phyloP scores from a whole-genome alignment of 768 basidiomycete genomes.

The Suillus hirtellus region DNA sequence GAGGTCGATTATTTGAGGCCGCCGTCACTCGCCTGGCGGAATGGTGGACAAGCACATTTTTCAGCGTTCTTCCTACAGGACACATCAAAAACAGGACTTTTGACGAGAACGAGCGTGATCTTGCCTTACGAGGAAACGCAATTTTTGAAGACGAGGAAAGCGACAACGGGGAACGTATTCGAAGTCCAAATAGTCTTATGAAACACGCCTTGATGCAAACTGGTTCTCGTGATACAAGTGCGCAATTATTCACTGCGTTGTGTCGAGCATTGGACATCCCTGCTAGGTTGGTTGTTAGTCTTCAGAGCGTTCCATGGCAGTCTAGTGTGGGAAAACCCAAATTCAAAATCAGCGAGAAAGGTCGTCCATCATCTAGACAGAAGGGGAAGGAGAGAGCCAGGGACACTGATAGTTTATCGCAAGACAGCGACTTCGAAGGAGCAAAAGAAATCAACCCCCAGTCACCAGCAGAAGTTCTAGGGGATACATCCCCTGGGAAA shows the following conservation, averaged over 20 bases:
- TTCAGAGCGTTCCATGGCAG: constrained; percentile 94
- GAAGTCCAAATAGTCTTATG: constrained; percentile 85
- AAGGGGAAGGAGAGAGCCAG: constrained; percentile 11
- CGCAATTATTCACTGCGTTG: constrained; percentile 88
- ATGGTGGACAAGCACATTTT: constrained; percentile 85
- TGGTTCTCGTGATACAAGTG: constrained; percentile 84
- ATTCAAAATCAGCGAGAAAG: constrained; percentile 39
- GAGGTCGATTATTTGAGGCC: constrained; percentile 86
- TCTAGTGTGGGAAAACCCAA: constrained; percentile 61
- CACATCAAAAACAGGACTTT: constrained; percentile 78
- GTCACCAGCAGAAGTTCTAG: background rate
- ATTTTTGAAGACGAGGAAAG: constrained; percentile 42
- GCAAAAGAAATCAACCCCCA: background rate
- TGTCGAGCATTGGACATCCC: constrained; percentile 87
- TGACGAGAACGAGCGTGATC: constrained; percentile 60
- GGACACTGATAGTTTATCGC: constrained; percentile 26
- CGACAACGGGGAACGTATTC: constrained; percentile 61
- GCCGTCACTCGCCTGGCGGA: constrained; percentile 70
- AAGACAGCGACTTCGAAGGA: constrained; percentile 44
- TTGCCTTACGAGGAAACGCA: constrained; percentile 30
- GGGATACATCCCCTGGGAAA: background rate
- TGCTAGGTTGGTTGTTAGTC: constrained; percentile 81
- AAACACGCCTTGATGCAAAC: constrained; percentile 82
- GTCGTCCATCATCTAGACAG: constrained; percentile 20
- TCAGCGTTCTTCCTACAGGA: constrained; percentile 59